Evolutionary conservation across 2,329 filamentous ascomycete species (phyloP), one percentile per base, ranked within the genome.

Genomic region (Paracorniculantispora psalliotae): DNA sequence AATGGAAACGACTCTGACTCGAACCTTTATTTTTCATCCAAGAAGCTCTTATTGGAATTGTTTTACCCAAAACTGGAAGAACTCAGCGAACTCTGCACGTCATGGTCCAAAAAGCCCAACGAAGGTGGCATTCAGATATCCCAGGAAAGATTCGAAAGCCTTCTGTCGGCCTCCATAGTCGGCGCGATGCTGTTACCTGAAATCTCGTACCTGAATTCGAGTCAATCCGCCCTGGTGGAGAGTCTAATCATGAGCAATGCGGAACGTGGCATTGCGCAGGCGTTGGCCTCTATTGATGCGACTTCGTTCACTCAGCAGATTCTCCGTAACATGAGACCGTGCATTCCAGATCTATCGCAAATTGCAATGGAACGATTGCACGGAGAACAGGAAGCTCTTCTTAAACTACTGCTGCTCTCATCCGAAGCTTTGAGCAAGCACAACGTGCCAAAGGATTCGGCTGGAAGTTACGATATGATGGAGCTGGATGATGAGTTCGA

Each of bases 401-500:
- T 83, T 26, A 70, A 66, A 6, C 64, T 84, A 3, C 68, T 82
- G 15, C 66, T 71, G 2, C 75, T 71, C 12, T 60, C 83, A 2
- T 78, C 70, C 2, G 64, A 61, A 23, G 64, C 65, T 33, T 64
- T 74, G 48, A 68, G 65, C 48, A 70, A 74, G 17, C 71, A 68
- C 50, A 61, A 67, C 9, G 56, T 62, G 6, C 70, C 69, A 26
- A 73, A 74, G 51, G 68, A 68, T 0, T 71, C 70, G 1, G 63
- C 65, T 9, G 66, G 76, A 4, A 72, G 77, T 10, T 63, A 74
- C 2, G 84, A 87, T 63, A 68, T 78, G 6, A 88, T 90, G 85
- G 86, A 90, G 58, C 67, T 91, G 5, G 88, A 91, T 65, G 79
- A 82, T 13, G 81, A 82, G 2, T 85, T 88, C 57, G 81, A 84